A percentile compares a stretch with the other conserved stretches of the same genome.
phyloP scores from a whole-genome alignment of 306 rosid species.

The Argentina anserina region DNA sequence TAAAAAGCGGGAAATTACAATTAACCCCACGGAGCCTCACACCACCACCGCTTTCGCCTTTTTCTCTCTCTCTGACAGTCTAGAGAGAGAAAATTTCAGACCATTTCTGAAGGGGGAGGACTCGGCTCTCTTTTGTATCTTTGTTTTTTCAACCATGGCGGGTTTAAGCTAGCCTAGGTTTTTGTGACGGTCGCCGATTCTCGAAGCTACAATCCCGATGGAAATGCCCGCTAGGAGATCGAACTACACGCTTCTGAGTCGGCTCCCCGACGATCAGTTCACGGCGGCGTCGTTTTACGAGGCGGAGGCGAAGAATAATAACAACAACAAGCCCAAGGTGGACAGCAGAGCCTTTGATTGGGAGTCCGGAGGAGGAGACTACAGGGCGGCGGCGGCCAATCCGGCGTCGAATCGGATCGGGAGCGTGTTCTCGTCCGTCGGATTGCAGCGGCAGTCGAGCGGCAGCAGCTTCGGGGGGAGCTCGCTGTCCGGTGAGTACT shows the following conservation, averaged over 20 bases:
- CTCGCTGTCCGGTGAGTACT: slow-evolving; percentile 86
- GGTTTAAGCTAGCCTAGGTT: slow-evolving; percentile 44
- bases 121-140: slow-evolving; percentile 1
- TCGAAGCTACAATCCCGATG: slow-evolving; percentile 39
- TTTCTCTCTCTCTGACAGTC: slow-evolving; percentile 44
- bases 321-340: slow-evolving; percentile 39
- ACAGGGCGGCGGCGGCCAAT: slow-evolving; percentile 39
- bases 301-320: slow-evolving; percentile 55
- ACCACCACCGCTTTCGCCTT: slow-evolving; percentile 13
- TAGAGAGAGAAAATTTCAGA: slow-evolving; percentile 36
- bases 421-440: slow-evolving; percentile 52
- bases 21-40: slow-evolving; percentile 32
- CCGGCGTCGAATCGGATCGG: slow-evolving; percentile 61
- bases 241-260: slow-evolving; percentile 77
- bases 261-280: slow-evolving; percentile 68
- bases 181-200: slow-evolving; percentile 32
- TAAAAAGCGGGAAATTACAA: slow-evolving; percentile 27
- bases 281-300: slow-evolving; percentile 46
- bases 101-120: slow-evolving; percentile 1
- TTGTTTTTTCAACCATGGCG: slow-evolving; percentile 46
- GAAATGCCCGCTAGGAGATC: slow-evolving; percentile 90
- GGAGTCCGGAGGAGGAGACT: slow-evolving; percentile 68
- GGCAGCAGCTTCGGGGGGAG: slow-evolving; percentile 96
- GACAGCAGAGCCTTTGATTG: slow-evolving; percentile 52
- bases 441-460: slow-evolving; percentile 92